Conservation (phyloP, 2,329 filamentous ascomycete genomes). For the Cercospora beticola region DNA sequence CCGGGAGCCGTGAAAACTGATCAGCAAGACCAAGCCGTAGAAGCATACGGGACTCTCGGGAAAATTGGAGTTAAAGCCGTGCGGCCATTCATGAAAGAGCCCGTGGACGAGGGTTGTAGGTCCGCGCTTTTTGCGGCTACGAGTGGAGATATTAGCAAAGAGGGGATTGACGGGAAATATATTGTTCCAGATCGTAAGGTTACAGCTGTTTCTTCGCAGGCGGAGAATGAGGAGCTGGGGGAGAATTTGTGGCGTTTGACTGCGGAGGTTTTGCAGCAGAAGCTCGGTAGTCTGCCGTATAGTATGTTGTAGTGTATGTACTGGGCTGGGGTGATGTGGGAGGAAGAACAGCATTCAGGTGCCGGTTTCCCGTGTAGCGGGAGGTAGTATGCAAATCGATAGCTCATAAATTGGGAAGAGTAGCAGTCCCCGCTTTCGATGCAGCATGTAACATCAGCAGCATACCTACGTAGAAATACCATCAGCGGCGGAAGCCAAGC, state of each 20-base stretch:
- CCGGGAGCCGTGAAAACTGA: constrained; percentile 52
- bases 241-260: constrained; percentile 50
- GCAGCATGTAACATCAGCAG: background rate
- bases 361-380: background rate
- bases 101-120: constrained; percentile 49
- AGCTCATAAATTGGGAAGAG: background rate
- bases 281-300: constrained; percentile 35
- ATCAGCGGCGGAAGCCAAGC: background rate
- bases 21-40: constrained; percentile 50
- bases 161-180: constrained; percentile 50
- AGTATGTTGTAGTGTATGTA: constrained; percentile 9
- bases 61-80: constrained; percentile 47
- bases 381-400: background rate
- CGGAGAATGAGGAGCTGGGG: constrained; percentile 45
- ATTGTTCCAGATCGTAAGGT: constrained; percentile 53
- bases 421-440: background rate
- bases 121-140: constrained; percentile 52
- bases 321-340: background rate
- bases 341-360: background rate
- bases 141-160: constrained; percentile 44
- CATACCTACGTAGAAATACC: background rate
- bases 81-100: constrained; percentile 52
- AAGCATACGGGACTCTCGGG: constrained; percentile 51
- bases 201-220: constrained; percentile 44
- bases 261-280: constrained; percentile 46